phyloP scores from a whole-genome alignment of 306 rosid genomes.

The apple (Malus domestica) region ASM211411v1 NC_041801.1:5861501-5862000 shows the following conservation, averaged over 20 bases:
- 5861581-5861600: conserved; percentile 41
- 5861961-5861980: conserved; percentile 49
- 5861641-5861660: conserved; percentile 32
- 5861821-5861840: conserved; percentile 27
- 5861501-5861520: conserved; percentile 26
- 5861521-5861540: conserved; percentile 21
- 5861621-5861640: conserved; percentile 28
- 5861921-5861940: conserved; percentile 38
- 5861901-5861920: conserved; percentile 39
- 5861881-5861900: conserved; percentile 57
- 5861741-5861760: neutral
- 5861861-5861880: conserved; percentile 43
- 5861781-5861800: too few species aligned
- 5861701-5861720: conserved; percentile 39
- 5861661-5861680: conserved; percentile 54
- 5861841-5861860: conserved; percentile 47
- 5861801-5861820: conserved; percentile 44
- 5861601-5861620: conserved; percentile 37
- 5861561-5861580: conserved; percentile 6
- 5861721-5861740: conserved; percentile 25
- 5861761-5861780: too few species aligned
- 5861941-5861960: conserved; percentile 40
- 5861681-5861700: conserved; percentile 59
- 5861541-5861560: conserved; percentile 17
- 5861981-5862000: conserved; percentile 52